Evolutionary conservation across 2,329 filamentous ascomycete species (phyloP).

Genomic region (Claviceps lovelessii): DNA sequence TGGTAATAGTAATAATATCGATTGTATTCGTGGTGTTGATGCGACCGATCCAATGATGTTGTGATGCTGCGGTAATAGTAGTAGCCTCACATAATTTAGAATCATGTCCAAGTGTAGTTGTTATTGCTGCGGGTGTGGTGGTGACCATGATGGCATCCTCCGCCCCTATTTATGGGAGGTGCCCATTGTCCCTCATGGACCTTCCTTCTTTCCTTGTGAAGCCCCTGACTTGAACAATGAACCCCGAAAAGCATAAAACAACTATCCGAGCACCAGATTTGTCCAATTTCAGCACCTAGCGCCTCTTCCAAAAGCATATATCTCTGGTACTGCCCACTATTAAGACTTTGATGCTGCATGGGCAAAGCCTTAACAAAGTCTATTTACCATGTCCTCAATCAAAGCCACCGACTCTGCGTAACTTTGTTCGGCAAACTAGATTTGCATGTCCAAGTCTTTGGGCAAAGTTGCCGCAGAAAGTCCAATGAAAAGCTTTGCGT

Average conservation of each 20-base stretch:
- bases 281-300: not conserved
- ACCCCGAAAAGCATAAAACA: not conserved
- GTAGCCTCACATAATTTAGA: not conserved
- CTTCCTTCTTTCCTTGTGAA: not conserved
- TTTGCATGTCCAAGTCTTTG: not conserved
- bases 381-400: no score
- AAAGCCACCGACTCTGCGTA: not conserved
- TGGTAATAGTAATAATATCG: not conserved
- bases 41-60: not conserved
- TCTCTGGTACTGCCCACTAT: not conserved
- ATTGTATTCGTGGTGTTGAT: not conserved
- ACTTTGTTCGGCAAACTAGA: not conserved
- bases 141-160: no score
- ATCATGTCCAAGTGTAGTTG: not conserved
- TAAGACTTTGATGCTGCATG: not conserved
- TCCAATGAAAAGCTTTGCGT: not conserved
- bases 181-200: not conserved
- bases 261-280: not conserved
- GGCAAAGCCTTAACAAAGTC: not conserved
- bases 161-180: not conserved
- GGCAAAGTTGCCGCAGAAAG: not conserved
- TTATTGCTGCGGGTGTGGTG: not conserved
- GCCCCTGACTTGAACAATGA: not conserved
- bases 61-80: no score
- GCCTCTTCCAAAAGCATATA: not conserved